Evolutionary conservation across 495 filamentous ascomycete genomes (phyloP), one percentile per base, ranked within the genome.

Genomic region (Hyaloscypha variabilis): DNA sequence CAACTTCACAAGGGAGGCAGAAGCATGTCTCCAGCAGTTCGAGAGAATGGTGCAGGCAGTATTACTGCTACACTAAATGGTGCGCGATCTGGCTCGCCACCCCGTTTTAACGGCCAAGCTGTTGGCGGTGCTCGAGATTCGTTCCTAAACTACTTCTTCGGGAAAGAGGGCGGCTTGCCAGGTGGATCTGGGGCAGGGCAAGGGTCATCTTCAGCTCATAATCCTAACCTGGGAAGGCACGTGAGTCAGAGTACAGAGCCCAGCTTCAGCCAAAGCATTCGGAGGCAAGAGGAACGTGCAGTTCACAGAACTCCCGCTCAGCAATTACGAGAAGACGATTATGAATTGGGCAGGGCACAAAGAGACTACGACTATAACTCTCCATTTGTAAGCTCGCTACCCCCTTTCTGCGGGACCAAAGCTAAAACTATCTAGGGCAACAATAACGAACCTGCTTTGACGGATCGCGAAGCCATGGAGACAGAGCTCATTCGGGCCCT

Each of bases 81-180:
- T 13, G 72, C 70, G 46, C 84, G 90, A 46, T 80, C 87, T 23
- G 77, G 78, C 57, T 89, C 91, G 25, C 89, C 91, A 28, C 79
- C 85, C 10, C 80, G 81, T 62, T 88, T 88, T 56, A 81, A 81
- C 71, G 74, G 73, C 17, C 82, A 81, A 62, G 72, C 73, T 3
- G 79, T 83, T 50, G 76, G 79, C 23, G 81, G 77, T 55, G 81
- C 82, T 52, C 87, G 88, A 49, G 96, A 98, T 78, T 94, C 93
- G 0, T 99, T 99, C 79, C 76, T 99, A 60, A 97, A 94, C 75
- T 99, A 98, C 74, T 99, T 99, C 80, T 99, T 99, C 71, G 93
- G 95, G 58, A 97, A 98, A 69, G 94, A 98, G 67, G 92, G 91
- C 14, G 69, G 62, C 8, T 26, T 63, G 10, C 70, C 66, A n/a